Evolutionary conservation across 192 early-diverging fungal species (phyloP).

Genomic region (Dissophora ornata): DNA sequence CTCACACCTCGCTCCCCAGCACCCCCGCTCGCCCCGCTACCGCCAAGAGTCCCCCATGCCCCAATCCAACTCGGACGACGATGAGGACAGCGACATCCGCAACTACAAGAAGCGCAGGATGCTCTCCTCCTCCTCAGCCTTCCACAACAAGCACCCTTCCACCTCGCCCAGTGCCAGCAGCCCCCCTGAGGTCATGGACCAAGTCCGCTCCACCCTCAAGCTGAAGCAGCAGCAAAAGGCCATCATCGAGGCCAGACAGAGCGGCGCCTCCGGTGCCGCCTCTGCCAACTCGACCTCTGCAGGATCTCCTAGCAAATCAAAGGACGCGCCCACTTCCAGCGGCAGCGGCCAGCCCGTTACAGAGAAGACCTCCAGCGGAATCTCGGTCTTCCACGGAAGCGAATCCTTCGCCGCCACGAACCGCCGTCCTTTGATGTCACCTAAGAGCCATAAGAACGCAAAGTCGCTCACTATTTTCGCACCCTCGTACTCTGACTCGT

Average conservation of each 20-base stretch:
- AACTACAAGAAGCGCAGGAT: slow-evolving; percentile 49
- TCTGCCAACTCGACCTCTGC: background rate
- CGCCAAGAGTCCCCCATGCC: slow-evolving; percentile 54
- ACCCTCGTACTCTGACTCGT: slow-evolving; percentile 61
- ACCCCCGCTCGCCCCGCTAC: slow-evolving; percentile 32
- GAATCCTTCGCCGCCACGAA: slow-evolving; percentile 30
- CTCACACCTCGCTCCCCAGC: slow-evolving; percentile 19
- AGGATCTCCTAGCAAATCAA: background rate
- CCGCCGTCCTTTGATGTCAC: slow-evolving; percentile 49
- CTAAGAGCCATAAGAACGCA: slow-evolving; percentile 61
- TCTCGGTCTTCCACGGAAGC: slow-evolving; percentile 49
- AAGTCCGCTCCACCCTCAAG: slow-evolving; percentile 60
- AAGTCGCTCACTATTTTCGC: slow-evolving; percentile 63
- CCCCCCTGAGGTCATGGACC: slow-evolving; percentile 63
- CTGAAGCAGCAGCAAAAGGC: slow-evolving; percentile 76
- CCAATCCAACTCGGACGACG: slow-evolving; percentile 49
- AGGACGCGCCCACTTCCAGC: slow-evolving; percentile 9
- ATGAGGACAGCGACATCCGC: slow-evolving; percentile 47
- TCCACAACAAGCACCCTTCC: background rate
- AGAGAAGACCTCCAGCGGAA: slow-evolving; percentile 39
- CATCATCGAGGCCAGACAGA: slow-evolving; percentile 68
- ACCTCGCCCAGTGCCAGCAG: slow-evolving; percentile 6
- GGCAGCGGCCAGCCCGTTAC: slow-evolving; percentile 39
- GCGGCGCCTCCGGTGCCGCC: slow-evolving; percentile 7
- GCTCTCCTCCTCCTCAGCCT: slow-evolving; percentile 13